phyloP scores from a whole-genome alignment of 2,329 filamentous ascomycete genomes.

The Cercospora sp. region DNA sequence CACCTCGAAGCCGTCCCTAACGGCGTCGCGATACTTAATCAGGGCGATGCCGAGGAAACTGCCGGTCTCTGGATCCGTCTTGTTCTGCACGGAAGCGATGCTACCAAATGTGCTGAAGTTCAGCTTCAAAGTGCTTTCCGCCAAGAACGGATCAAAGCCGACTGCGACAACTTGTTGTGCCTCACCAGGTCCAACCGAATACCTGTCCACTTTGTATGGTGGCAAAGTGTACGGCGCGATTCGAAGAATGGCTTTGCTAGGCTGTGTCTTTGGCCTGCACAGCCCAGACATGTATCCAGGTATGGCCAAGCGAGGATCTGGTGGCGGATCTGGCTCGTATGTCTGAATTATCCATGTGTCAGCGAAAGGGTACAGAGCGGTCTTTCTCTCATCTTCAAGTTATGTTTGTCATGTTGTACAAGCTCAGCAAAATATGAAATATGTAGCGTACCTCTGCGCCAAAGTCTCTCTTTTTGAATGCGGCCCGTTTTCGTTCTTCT shows the following conservation, averaged over 20 bases:
- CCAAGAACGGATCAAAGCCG: constrained; percentile 90
- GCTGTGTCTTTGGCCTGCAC: constrained; percentile 55
- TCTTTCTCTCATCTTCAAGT: constrained; percentile 37
- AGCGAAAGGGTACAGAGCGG: constrained; percentile 45
- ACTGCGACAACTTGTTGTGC: constrained; percentile 88
- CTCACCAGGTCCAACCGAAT: constrained; percentile 84
- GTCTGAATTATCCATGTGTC: constrained; percentile 57
- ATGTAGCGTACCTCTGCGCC: constrained; percentile 46
- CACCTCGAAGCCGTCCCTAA: constrained; percentile 55
- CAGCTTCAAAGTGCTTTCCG: constrained; percentile 68
- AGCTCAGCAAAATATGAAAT: constrained; percentile 42
- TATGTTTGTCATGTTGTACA: constrained; percentile 40
- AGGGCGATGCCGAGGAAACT: constrained; percentile 92
- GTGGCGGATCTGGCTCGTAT: constrained; percentile 63
- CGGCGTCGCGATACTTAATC: constrained; percentile 80
- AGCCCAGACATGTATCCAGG: constrained; percentile 58
- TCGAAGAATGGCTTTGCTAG: constrained; percentile 69
- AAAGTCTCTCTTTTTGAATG: constrained; percentile 40
- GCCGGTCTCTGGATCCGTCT: constrained; percentile 91
- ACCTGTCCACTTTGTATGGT: constrained; percentile 80
- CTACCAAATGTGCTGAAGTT: constrained; percentile 82
- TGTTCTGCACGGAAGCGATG: constrained; percentile 87
- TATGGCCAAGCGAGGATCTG: constrained; percentile 78
- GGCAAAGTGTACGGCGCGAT: constrained; percentile 76
- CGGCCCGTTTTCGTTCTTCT: constrained; percentile 54